Base-by-base conservation (phyloP, 345 rosid species). In the Ceriops zippeliana region DNA sequence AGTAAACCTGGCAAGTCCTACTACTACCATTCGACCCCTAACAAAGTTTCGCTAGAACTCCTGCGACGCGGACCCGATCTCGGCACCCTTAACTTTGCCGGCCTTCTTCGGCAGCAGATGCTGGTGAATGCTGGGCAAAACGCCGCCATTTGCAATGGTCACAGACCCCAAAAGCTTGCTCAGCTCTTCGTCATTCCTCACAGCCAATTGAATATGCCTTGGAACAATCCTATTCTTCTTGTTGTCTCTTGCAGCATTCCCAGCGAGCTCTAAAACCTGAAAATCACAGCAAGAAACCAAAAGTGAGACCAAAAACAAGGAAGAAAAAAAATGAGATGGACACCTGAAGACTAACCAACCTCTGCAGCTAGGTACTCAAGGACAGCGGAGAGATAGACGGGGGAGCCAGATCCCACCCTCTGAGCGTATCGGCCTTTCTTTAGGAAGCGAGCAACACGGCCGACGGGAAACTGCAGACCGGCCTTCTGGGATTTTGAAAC, bases 301-400 rank as follows among this genome's bases (percentile, higher is more conserved):
- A 1, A 35, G 11, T 5, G 31, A 11, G 52, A 52, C 8, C 0
- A 31, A n/a, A n/a, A 28, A 11, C 9, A 35, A 19, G 6, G 34
- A 31, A 31, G 6, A 5, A 31, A 5, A 5, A 26, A 20, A 1
- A 7, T 62, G 58, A 38, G 1, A 32, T 5, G 3, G 6, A 5
- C 7, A 20, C 6, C 26, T 26, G 5, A 21, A 7, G 17, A 30
- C 9, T 0, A 20, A 6, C 53, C 17, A 24, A 72, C 75, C 75
- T 72, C 75, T 19, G 75, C 75, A 30, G 75, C 75, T 11, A 72
- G 75, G 13, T 72, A 72, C 60, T 72, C 75, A 16, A 72, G 70
- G 42, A 72, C 75, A 19, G 75, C 75, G 2, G 75, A 65, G 35
- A 72, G 70, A 6, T 72, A 72, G 38, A 72, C 62, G 27, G 75